Evolutionary conservation across 2,329 filamentous ascomycete species (phyloP), one percentile per base, ranked within the genome.

Genomic region (Ascochyta pisi): DNA sequence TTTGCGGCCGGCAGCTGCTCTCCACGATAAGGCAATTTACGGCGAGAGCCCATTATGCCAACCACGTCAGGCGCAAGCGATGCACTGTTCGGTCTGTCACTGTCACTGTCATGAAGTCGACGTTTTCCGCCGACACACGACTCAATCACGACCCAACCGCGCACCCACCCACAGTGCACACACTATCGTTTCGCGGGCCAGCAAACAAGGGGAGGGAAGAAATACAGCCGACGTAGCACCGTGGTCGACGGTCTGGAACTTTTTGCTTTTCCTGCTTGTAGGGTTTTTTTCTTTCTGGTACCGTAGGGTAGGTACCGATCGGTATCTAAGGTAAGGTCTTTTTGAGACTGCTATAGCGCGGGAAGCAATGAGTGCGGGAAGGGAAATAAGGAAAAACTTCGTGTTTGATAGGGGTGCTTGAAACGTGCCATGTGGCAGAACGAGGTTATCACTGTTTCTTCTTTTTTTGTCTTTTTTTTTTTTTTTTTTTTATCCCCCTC

Each of bases 131-230:
- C 40, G 19, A 12, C 27, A 15, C 46, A 55, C 46, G 41, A 55
- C 38, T 55, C 46, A 19, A 16, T 24, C 10, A 27, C 19, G 15
- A 5, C n/a, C 22, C 39, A 37, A 19, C 31, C 23, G 26, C 31
- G 29, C 37, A 16, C 16, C 16, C 16, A 16, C 16, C 16, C 16
- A 16, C 16, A 16, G 16, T 16, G 16, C 16, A 16, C 16, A 31
- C n/a, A 27, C 43, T 53, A 53, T 41, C 23, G 31, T 53, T 53
- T 53, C 43, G 43, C 31, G 50, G 43, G 37, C n/a, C 13, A 46
- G 29, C 37, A 46, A 19, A 26, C 31, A 42, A 35, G 39, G 13
- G 24, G 24, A 26, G 42, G 33, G 35, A 8, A 10, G 29, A 19
- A 19, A 19, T 19, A 19, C 19, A 3, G 38, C 50, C 50, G 50